A percentile compares a stretch with the other conserved stretches of the same genome.
phyloP scores from a whole-genome alignment of 2,329 filamentous ascomycete species.

The Botryosphaeria agaves region DNA sequence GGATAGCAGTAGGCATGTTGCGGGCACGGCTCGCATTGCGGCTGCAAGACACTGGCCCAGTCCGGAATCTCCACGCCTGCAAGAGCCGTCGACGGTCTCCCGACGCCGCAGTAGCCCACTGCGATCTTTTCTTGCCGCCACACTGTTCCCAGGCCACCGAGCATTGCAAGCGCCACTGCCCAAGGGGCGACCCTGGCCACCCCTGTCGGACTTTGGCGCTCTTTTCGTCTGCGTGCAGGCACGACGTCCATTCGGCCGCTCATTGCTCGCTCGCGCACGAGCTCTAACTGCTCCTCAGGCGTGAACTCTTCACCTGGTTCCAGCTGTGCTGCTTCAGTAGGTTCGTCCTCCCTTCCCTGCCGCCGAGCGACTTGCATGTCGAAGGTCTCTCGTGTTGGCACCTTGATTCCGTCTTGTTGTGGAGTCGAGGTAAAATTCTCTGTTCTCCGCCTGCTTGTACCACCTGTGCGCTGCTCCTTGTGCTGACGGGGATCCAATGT shows the following conservation, averaged over 20 bases:
- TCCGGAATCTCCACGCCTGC: constrained; percentile 53
- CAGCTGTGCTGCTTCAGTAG: constrained; percentile 20
- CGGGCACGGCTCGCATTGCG: constrained; percentile 80
- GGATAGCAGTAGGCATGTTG: constrained; percentile 76
- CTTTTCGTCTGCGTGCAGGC: constrained; percentile 20
- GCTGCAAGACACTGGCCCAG: constrained; percentile 51
- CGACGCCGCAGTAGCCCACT: constrained; percentile 86
- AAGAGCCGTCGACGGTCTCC: constrained; percentile 37
- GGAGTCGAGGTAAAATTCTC: constrained; percentile 23
- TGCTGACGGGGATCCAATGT: constrained; percentile 26
- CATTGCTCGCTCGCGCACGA: constrained; percentile 50
- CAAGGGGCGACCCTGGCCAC: constrained; percentile 48
- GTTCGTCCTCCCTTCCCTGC: constrained; percentile 20
- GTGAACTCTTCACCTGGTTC: constrained; percentile 86
- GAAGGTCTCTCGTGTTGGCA: constrained; percentile 40
- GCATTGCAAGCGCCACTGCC: constrained; percentile 51
- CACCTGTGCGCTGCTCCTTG: constrained; percentile 24
- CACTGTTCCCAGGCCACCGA: constrained; percentile 60
- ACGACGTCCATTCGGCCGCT: constrained; percentile 35
- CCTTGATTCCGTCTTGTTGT: constrained; percentile 34
- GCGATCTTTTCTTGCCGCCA: constrained; percentile 93
- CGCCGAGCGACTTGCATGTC: constrained; percentile 35
- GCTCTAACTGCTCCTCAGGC: constrained; percentile 69
- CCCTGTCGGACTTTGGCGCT: constrained; percentile 22
- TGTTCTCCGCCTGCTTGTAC: constrained; percentile 23